Percentiles rank a stretch among this genome's conserved stretches.
phyloP scores from a whole-genome alignment of 1,284 basidiomycete species.

The Ustilago crameri region DNA sequence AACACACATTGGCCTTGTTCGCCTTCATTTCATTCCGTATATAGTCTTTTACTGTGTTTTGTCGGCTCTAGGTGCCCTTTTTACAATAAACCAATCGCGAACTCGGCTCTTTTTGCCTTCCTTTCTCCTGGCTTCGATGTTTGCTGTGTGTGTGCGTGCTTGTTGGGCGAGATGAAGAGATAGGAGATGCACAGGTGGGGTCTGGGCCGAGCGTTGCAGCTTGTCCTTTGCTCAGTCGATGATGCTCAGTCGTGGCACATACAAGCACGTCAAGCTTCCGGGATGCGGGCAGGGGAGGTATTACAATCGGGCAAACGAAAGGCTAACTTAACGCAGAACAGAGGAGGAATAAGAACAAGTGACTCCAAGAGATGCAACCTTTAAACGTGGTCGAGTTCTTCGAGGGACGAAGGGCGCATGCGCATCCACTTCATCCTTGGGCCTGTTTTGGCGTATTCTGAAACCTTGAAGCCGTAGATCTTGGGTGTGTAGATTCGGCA shows the following conservation, averaged over 20 bases:
- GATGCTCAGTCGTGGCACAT: no score
- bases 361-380: no score
- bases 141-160: background rate
- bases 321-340: background rate
- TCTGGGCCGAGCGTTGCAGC: no score
- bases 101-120: conserved; percentile 17
- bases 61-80: conserved; percentile 4
- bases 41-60: conserved; percentile 11
- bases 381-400: conserved; percentile 76
- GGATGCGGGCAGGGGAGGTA: no score
- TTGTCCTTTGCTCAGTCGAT: no score
- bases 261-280: no score
- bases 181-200: no score
- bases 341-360: background rate
- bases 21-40: conserved; percentile 29
- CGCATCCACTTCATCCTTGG: conserved; percentile 97
- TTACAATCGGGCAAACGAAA: background rate
- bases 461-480: conserved; percentile 83
- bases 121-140: no score
- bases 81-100: conserved; percentile 23
- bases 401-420: conserved; percentile 80
- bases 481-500: conserved; percentile 83
- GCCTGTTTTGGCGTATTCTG: conserved; percentile 78
- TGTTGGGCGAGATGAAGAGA: background rate
- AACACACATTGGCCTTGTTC: conserved; percentile 26